Conservation (phyloP, 164 flowering plant species). For the Annona cherimola region DNA sequence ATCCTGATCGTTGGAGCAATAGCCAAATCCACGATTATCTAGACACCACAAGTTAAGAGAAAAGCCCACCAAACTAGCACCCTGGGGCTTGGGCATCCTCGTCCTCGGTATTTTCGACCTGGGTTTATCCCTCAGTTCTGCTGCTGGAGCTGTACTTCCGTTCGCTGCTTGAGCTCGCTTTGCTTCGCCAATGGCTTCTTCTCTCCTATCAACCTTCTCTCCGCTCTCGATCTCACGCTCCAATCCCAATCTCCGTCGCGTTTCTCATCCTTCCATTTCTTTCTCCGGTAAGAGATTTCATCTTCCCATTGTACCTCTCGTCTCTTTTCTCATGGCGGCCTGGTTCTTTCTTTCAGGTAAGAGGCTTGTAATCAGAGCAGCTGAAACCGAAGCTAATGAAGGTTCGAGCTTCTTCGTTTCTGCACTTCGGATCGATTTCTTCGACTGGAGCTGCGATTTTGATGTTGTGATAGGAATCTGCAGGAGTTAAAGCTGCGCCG, state of each 20-base stretch:
- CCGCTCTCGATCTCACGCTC: background rate
- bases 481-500: conserved; percentile 34
- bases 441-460: background rate
- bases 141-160: too few relatives aligned
- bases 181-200: conserved; percentile 1
- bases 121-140: too few relatives aligned
- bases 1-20: too few relatives aligned
- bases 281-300: background rate
- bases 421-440: background rate
- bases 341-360: conserved; percentile 27
- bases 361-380: conserved; percentile 50
- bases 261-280: background rate
- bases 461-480: background rate
- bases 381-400: conserved; percentile 65
- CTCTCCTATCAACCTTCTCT: background rate
- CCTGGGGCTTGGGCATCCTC: too few relatives aligned
- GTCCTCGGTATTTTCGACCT: too few relatives aligned
- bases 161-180: too few relatives aligned
- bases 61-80: too few relatives aligned
- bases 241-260: background rate
- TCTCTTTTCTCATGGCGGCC: background rate
- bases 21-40: too few relatives aligned
- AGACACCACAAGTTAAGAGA: too few relatives aligned
- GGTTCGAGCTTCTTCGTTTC: conserved; percentile 26
- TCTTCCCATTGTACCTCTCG: background rate